phyloP scores from a whole-genome alignment of 2,329 filamentous ascomycete species.

The Simplicillium aogashimaense region DNA sequence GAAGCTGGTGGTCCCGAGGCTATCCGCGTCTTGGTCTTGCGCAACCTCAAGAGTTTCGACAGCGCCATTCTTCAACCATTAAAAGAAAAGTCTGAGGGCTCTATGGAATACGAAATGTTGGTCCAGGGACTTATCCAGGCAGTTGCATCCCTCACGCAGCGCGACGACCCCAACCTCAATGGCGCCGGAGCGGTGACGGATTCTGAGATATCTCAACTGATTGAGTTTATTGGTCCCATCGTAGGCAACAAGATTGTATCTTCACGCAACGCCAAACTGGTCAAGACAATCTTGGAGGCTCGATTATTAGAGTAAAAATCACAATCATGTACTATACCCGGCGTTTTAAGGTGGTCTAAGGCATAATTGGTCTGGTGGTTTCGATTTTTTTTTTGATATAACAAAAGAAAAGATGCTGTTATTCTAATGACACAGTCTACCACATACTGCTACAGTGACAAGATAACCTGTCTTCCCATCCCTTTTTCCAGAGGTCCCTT shows the following conservation, averaged over 20 bases:
- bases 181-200: constrained; percentile 20
- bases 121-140: constrained; percentile 46
- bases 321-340: too few relatives aligned
- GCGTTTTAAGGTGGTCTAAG: constrained; percentile 10
- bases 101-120: constrained; percentile 45
- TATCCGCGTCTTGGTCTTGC: constrained; percentile 44
- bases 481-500: constrained; percentile 11
- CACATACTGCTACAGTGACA: too few relatives aligned
- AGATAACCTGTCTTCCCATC: too few relatives aligned
- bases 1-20: constrained; percentile 61
- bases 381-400: constrained; percentile 1
- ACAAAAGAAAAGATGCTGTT: constrained; percentile 5
- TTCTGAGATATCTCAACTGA: constrained; percentile 32
- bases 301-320: constrained; percentile 35
- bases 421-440: neutral
- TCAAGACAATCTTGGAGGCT: constrained; percentile 44
- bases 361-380: constrained; percentile 11
- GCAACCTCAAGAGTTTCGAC: constrained; percentile 46
- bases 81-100: constrained; percentile 37
- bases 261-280: constrained; percentile 35
- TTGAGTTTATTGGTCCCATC: constrained; percentile 45
- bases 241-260: constrained; percentile 38
- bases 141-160: constrained; percentile 31
- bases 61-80: constrained; percentile 41
- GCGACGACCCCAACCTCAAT: constrained; percentile 22